Evolutionary conservation across 73 alveolate species (phyloP), one percentile per base, ranked within the genome.

Genomic region (Urostyla sp.): DNA sequence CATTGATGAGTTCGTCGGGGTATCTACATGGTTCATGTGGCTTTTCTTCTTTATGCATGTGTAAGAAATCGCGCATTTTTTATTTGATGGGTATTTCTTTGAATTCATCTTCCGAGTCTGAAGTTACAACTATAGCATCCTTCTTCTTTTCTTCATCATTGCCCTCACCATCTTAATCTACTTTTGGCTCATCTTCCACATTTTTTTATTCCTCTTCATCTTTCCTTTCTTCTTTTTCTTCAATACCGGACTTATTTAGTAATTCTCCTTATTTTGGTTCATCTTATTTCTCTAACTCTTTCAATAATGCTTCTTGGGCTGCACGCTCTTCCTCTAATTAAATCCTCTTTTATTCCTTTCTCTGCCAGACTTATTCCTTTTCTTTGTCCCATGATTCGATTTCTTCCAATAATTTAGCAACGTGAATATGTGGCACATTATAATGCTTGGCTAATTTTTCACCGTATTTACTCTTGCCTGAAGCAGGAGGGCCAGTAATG

Each of bases 401-500:
- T 2, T 66, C 80, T n/a, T 66, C 80, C n/a, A 87, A 79, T 74
- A 95, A 55, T 59, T 95, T 91, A 50, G 81, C 84, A 34, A 92
- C 80, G 58, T 81, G 57, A 48, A 95, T 80, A 67, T 84, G 97
- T 13, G 99, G 99, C 11, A 95, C 92, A 79, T 93, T 95, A 83
- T 90, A 95, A 61, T 92, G 95, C 72, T 81, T 91, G 27, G 98
- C 94, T 50, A 95, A 59, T 80, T 84, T 56, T 66, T 80, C 85
- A 0, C 93, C 92, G 69, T 61, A 82, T 75, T 55, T 85, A 55
- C 95, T 72, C 79, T 95, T 95, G 8, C 99, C 99, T 7, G 96
- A 66, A 16, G 91, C 94, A 2, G 99, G 99, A 0, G 99, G 99
- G 20, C 99, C 99, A 26, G 94, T 87, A 15, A 92, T 80, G 60